Evolutionary conservation across 768 basidiomycete species (phyloP), one percentile per base, ranked within the genome.

Genomic region (Russula olivacea): DNA sequence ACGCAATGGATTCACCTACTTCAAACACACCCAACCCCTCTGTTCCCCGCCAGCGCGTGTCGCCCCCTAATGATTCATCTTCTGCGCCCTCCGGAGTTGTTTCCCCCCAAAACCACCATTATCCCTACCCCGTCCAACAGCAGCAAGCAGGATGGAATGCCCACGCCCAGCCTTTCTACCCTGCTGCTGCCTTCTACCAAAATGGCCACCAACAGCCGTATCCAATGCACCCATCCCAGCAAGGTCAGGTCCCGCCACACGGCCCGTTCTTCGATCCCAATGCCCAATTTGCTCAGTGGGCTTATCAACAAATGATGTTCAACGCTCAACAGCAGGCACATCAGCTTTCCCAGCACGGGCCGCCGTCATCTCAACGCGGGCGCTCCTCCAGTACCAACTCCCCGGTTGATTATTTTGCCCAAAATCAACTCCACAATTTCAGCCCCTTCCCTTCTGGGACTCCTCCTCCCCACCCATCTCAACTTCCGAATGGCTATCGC

Each of bases 231-330:
- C 73, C 66, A 9, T 71, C 70, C 5, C 71, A 68, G 57, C 72
- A 72, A 51, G 71, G 63, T 62, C 79, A 76, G 69, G 72, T 79
- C 68, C 80, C 77, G 51, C 72, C 75, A 17, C 86, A 82, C 68
- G 73, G 77, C 66, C 80, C 81, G n/a, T 90, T 83, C 72, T 90
- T 85, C 69, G 88, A 91, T 74, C 88, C 87, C 15, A 85, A 87
- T 66, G 88, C 87, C 66, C 83, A 90, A 60, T 83, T 85, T 61
- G 86, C 89, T 3, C 88, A 89, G 73, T 93, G 91, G 90, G 88
- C 90, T 41, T 93, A 93, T 76, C 90, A 91, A 74, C 90, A 92
- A 70, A 91, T 92, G 90, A 85, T 93, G 85, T 88, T 84, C 76
- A 85, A 82, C 69, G 85, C 66, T 73, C 79, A 65, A 32, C 66